Base-by-base conservation (phyloP, 1,284 basidiomycete species). In the Marasmius sp. region DNA sequence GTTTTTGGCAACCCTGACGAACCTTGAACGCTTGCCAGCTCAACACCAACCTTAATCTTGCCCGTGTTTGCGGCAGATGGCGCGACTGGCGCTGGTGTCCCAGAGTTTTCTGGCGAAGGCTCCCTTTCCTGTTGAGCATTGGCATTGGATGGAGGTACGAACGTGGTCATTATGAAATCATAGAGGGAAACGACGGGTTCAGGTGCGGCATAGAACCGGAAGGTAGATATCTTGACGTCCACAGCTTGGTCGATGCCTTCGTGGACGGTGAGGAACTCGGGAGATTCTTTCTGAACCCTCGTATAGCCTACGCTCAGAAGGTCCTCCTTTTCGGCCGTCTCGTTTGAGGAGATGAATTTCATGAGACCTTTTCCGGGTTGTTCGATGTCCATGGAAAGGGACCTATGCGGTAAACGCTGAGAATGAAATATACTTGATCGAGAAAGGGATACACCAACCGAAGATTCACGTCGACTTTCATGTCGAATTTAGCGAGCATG, bases 131-230 rank as follows among this genome's bases (percentile, higher is more conserved):
- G 11, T 20, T 47, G 50, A 36, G 58, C 36, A 55, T 53, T 8
- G 47, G 38, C 50, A 61, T 64, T 64, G n/a, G 73, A 66, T 63
- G 76, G 66, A 5, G 91, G 86, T 14, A 94, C 92, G 74, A 98
- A 98, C 0, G 96, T 97, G 6, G 93, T 92, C 92, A 99, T 97
- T 75, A 99, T 89, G 79, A 98, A 98, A 77, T 99, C 95, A 75
- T 98, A 99, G 10, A 99, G 78, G 1, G 90, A 85, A 47, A 99
- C 80, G 52, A 99, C 91, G 18, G 97, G 96, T 71, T 95, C 94
- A 1, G 97, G 95, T 4, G 93, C 92, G 1, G 94, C 88, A 63
- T 90, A 88, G 75, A 99, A 89, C 65, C 96, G 86, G 76, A 99
- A 91, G 0, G 97, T 98, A 3, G 97, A 97, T 50, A 99, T 82